Evolutionary conservation across 2,329 filamentous ascomycete species (phyloP).

Genomic region (Aspergillus sp.): DNA sequence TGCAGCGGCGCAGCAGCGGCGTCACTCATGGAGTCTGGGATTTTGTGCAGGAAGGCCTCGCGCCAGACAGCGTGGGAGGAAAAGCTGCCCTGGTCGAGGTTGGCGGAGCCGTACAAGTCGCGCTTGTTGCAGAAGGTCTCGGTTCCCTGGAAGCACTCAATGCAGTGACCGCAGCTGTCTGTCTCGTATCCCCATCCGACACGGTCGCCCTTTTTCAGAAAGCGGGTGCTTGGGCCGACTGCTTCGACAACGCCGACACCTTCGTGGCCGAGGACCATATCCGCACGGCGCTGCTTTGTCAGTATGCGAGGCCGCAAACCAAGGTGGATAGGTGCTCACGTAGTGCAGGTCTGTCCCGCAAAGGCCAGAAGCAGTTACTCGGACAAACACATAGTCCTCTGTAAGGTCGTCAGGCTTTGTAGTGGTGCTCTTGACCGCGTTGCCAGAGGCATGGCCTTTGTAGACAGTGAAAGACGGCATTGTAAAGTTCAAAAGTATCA

Average conservation of each 20-base stretch:
- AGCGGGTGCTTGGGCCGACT: no score
- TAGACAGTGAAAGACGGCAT: constrained; percentile 8
- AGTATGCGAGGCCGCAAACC: fast-evolving
- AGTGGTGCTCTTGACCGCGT: constrained; percentile 8
- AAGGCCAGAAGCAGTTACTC: constrained; percentile 11
- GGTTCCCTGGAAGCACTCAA: background rate
- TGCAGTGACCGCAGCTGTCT: no score
- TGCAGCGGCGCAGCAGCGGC: no score
- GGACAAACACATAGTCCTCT: constrained; percentile 5
- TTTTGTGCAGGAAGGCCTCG: constrained; percentile 36
- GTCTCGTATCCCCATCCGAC: no score
- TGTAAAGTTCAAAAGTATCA: background rate
- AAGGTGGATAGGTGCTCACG: background rate
- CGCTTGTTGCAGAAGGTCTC: constrained; percentile 29
- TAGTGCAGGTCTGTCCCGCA: constrained; percentile 14
- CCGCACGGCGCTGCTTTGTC: no score
- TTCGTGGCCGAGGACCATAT: no score
- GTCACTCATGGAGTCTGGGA: constrained; percentile 20
- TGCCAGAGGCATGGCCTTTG: constrained; percentile 7
- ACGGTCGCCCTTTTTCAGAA: no score
- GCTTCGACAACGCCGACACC: no score
- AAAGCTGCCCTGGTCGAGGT: constrained; percentile 39
- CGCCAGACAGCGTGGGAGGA: constrained; percentile 38
- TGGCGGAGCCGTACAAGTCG: constrained; percentile 31
- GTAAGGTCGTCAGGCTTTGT: constrained; percentile 9